Conservation (phyloP, 2,329 filamentous ascomycete species). For the Pseudogymnoascus sp. region DNA sequence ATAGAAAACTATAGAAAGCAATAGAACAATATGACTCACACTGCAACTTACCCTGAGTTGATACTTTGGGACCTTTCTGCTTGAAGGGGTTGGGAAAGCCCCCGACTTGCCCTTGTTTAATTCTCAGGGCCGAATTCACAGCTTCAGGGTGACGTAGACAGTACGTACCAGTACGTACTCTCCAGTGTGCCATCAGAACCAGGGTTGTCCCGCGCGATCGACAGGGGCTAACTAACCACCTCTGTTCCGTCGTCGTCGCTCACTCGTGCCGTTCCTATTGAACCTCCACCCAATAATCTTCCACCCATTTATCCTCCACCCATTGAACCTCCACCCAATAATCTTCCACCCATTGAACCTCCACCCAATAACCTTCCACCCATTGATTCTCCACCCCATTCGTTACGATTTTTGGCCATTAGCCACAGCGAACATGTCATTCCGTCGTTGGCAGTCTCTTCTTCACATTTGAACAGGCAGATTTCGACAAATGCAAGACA, state of each 20-base stretch:
- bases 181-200: background rate
- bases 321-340: background rate
- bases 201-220: background rate
- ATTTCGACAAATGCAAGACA: background rate
- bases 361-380: background rate
- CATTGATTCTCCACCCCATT: background rate
- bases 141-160: background rate
- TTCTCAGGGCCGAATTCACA: background rate
- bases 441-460: background rate
- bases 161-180: background rate
- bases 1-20: background rate
- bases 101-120: background rate
- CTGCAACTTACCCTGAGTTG: too few relatives aligned
- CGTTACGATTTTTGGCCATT: background rate
- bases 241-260: background rate
- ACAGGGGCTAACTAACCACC: background rate
- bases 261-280: background rate
- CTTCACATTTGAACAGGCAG: background rate
- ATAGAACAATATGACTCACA: background rate
- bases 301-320: background rate
- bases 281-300: background rate
- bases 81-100: background rate
- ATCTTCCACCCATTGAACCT: background rate
- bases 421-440: background rate
- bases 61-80: too few relatives aligned